These are phyloP conservation scores for Xylaria arbuscula DNA, from an alignment of 2,329 filamentous ascomycete species.

Conservation along the genomic window DNA sequence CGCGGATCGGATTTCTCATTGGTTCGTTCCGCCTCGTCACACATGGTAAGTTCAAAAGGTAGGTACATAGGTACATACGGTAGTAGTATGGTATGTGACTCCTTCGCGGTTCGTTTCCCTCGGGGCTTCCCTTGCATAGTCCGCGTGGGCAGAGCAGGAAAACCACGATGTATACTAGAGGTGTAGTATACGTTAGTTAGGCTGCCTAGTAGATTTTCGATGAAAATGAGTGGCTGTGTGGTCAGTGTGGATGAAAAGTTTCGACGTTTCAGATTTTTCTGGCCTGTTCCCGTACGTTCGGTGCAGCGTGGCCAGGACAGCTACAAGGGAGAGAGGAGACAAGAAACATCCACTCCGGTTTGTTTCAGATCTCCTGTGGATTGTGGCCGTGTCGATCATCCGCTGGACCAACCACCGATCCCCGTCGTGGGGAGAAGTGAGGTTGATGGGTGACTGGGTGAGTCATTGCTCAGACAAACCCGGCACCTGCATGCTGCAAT, in stretches of 20 bases:
- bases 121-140: slow-evolving; percentile 16
- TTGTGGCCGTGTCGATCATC: slow-evolving; percentile 23
- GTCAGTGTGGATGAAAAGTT: slow-evolving; percentile 17
- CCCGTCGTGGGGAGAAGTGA: neutral
- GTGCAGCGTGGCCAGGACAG: slow-evolving; percentile 29
- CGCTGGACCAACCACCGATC: slow-evolving; percentile 2
- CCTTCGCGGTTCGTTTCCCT: neutral
- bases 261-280: slow-evolving; percentile 43
- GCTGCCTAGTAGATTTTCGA: no score
- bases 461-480: slow-evolving; percentile 40
- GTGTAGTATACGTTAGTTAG: neutral
- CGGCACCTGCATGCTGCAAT: slow-evolving; percentile 35
- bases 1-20: slow-evolving; percentile 21
- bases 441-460: slow-evolving; percentile 2
- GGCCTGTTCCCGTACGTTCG: slow-evolving; percentile 38
- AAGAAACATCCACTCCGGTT: slow-evolving; percentile 1
- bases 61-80: neutral
- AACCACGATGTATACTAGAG: neutral
- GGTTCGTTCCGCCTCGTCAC: neutral
- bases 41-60: neutral
- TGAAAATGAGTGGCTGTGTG: no score
- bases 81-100: neutral
- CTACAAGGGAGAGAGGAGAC: neutral
- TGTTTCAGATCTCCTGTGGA: slow-evolving; percentile 44
- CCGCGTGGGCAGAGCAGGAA: neutral